Evolutionary conservation across 805 yeast genomes (phyloP).

Genomic region (Kurtzmaniella fragi): DNA sequence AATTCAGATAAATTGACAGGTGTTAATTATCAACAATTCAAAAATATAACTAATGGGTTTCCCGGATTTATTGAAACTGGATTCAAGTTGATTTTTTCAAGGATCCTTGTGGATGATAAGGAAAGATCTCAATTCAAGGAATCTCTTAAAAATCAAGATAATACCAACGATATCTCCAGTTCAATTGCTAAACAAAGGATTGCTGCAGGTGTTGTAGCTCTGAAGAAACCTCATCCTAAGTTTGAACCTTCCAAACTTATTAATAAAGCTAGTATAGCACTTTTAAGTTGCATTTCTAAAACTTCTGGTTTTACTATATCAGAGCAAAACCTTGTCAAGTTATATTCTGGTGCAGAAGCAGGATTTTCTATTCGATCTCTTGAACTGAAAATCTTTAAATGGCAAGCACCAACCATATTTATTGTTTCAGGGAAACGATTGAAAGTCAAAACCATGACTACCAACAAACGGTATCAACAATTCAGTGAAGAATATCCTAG

Average conservation of each 20-base stretch:
- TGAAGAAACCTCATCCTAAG: slow-evolving; percentile 1
- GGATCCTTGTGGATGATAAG: slow-evolving; percentile 16
- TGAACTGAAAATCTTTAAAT: slow-evolving; percentile 78
- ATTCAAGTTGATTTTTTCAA: slow-evolving; percentile 25
- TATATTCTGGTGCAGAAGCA: slow-evolving; percentile 67
- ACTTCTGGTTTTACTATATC: slow-evolving; percentile 28
- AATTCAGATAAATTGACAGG: slow-evolving; percentile 15
- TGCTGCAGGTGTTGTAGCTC: too few relatives aligned
- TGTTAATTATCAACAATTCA: slow-evolving; percentile 12
- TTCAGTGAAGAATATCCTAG: slow-evolving; percentile 48
- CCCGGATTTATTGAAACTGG: slow-evolving; percentile 22
- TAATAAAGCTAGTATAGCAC: slow-evolving; percentile 34
- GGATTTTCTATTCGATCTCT: slow-evolving; percentile 89
- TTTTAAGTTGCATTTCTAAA: slow-evolving; percentile 29
- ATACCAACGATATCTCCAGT: too few relatives aligned
- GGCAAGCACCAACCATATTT: slow-evolving; percentile 83
- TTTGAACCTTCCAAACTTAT: slow-evolving; percentile 34
- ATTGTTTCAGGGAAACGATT: slow-evolving; percentile 62
- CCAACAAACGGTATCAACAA: slow-evolving; percentile 44
- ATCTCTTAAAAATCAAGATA: too few relatives aligned
- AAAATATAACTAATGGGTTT: slow-evolving; percentile 10
- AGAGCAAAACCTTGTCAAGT: slow-evolving; percentile 46
- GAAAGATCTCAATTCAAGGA: neutral
- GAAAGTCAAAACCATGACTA: slow-evolving; percentile 22
- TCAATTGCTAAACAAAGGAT: too few relatives aligned